Evolutionary conservation across 2,329 filamentous ascomycete genomes (phyloP).

Genomic region (Pseudogymnoascus sp.): DNA sequence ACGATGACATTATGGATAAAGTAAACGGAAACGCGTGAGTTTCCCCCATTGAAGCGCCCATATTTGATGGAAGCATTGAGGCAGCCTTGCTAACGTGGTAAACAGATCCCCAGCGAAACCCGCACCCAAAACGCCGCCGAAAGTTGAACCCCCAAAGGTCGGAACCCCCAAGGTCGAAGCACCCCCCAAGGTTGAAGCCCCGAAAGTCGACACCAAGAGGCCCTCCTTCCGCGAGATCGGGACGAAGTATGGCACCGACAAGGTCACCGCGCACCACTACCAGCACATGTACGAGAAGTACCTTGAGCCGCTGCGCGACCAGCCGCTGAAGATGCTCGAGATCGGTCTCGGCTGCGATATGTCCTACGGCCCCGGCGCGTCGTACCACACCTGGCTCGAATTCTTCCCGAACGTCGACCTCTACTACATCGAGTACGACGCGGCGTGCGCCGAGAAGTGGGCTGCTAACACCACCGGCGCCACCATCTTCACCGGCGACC

Average conservation of each 20-base stretch:
- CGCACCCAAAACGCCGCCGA: not conserved
- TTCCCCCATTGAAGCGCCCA: not conserved
- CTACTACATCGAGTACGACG: constrained; percentile 35
- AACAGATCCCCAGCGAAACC: not conserved
- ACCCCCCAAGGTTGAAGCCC: not conserved
- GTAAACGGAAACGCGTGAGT: not conserved
- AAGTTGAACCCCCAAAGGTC: not conserved
- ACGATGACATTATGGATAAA: not conserved
- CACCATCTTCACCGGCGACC: constrained; percentile 34
- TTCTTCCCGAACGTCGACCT: constrained; percentile 33
- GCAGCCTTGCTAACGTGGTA: not conserved
- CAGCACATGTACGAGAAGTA: constrained; percentile 35
- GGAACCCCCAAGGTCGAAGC: not conserved
- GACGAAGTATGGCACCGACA: constrained; percentile 31
- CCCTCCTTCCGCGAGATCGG: constrained; percentile 29
- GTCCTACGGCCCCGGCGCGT: constrained; percentile 31
- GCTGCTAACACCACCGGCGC: constrained; percentile 28
- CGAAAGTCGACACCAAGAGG: not conserved
- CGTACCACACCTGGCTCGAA: constrained; percentile 34
- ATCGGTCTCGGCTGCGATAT: constrained; percentile 35
- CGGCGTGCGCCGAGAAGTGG: constrained; percentile 30
- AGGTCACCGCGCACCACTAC: constrained; percentile 32
- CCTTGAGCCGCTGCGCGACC: constrained; percentile 26
- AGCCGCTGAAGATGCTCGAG: constrained; percentile 32
- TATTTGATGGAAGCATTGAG: not conserved